Conservation (phyloP, 2,329 filamentous ascomycete species). For the Xylariaceae sp. region DNA sequence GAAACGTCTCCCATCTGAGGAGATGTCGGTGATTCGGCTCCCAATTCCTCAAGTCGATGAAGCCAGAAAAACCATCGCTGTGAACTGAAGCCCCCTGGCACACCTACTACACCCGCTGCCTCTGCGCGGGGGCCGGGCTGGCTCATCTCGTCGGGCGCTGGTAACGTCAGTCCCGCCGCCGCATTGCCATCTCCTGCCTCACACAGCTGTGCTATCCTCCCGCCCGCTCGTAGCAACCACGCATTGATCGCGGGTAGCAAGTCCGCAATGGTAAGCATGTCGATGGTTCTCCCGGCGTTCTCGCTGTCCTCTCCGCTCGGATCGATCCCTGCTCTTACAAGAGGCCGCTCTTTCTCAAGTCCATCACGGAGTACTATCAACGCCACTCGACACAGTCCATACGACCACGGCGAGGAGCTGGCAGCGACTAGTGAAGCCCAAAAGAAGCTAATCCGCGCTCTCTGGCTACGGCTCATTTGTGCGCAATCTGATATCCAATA, state of each 20-base stretch:
- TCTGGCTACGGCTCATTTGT: slow-evolving; percentile 21
- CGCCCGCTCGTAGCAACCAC: slow-evolving; percentile 19
- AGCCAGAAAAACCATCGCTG: slow-evolving; percentile 24
- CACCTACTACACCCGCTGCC: slow-evolving; percentile 15
- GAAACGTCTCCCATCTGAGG: slow-evolving; percentile 7
- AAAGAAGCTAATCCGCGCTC: slow-evolving; percentile 18
- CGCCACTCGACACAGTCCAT: slow-evolving; percentile 19
- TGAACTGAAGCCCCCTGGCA: slow-evolving; percentile 17
- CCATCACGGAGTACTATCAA: slow-evolving; percentile 21
- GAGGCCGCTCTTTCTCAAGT: slow-evolving; percentile 17
- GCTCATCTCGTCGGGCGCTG: slow-evolving; percentile 14
- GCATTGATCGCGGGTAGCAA: slow-evolving; percentile 16
- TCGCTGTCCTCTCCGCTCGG: slow-evolving; percentile 22
- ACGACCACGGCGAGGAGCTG: slow-evolving; percentile 20
- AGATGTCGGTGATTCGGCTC: slow-evolving; percentile 12
- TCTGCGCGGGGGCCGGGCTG: slow-evolving; percentile 15
- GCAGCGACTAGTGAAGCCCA: slow-evolving; percentile 18
- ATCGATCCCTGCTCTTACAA: slow-evolving; percentile 17
- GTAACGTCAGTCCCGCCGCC: not conserved
- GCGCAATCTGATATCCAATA: slow-evolving; percentile 23
- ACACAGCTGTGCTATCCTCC: slow-evolving; percentile 21
- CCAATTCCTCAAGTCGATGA: slow-evolving; percentile 20
- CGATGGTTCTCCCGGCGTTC: slow-evolving; percentile 16
- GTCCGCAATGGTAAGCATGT: slow-evolving; percentile 22
- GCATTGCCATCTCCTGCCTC: slow-evolving; percentile 17